Evolutionary conservation across 352 stramenopile species (phyloP), one percentile per base, ranked within the genome.

Genomic region (Globisporangium apiculatum): DNA sequence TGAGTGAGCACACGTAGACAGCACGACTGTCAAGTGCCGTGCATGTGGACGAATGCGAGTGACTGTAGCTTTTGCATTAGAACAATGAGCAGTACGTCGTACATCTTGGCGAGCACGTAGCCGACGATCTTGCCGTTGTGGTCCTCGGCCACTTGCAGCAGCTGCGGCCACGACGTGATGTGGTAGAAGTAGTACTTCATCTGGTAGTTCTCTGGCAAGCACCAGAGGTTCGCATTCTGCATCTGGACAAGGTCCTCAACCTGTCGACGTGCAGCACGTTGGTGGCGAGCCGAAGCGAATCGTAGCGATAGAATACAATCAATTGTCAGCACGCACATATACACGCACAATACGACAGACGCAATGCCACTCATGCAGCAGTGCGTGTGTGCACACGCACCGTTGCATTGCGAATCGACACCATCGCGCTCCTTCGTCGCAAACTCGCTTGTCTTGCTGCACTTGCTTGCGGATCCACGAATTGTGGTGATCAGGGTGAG

Each of bases 181-280:
- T 99, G 97, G 85, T 99, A 99, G 64, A 99, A 98, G 76, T 99
- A 99, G 76, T 99, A 99, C 73, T 99, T 98, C 89, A 99, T 98
- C 79, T 99, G 95, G 75, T 99, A 99, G 76, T 99, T 99, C 72
- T 99, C 98, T 3, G 98, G 98, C 51, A 99, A 83, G 80, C 97
- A 99, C 94, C 96, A 99, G 40, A 99, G 78, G 75, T 99, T 99
- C 54, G 95, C 96, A 53, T 96, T 98, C 74, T 99, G 97, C 86
- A 99, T 99, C 71, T 98, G 88, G 37, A 99, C 67, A 51, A 99
- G 77, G 80, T 99, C 97, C 55, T 93, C 73, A 42, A 90, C 84
- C 87, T 97, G 60, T 15, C 10, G 5, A 38, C 17, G 31, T 41
- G 35, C 12, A 49, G 24, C 24, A 31, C 24, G 24, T 31, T 31